phyloP scores from a whole-genome alignment of 2,329 filamentous ascomycete genomes.

The Rhinocladiella similis region DNA sequence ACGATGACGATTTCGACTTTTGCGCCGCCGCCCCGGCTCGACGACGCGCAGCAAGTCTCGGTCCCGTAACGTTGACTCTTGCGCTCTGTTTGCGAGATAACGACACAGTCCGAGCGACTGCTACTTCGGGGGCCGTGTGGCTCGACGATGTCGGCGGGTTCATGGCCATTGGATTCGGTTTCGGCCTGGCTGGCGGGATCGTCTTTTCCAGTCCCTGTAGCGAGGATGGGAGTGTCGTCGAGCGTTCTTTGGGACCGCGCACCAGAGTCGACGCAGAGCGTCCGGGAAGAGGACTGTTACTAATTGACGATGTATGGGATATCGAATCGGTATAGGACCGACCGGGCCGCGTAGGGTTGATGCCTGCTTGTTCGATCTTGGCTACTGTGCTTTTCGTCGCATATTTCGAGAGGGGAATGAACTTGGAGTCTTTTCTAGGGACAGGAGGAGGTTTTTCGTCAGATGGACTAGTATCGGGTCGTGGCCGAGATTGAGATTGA shows the following conservation, averaged over 20 bases:
- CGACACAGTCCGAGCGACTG: slow-evolving; percentile 27
- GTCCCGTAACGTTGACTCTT: slow-evolving; percentile 19
- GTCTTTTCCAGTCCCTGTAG: slow-evolving; percentile 18
- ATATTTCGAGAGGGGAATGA: slow-evolving; percentile 29
- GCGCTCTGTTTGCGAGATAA: slow-evolving; percentile 26
- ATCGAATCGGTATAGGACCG: slow-evolving; percentile 19
- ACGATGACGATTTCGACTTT: slow-evolving; percentile 1
- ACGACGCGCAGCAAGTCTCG: slow-evolving; percentile 14
- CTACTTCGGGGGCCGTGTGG: slow-evolving; percentile 19
- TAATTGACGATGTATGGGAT: no score
- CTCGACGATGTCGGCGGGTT: slow-evolving; percentile 4
- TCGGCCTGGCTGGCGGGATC: slow-evolving; percentile 10
- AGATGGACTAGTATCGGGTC: not conserved
- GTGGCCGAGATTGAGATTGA: not conserved
- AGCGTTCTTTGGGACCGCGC: slow-evolving; percentile 12
- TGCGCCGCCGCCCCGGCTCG: slow-evolving; percentile 12
- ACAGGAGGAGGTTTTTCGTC: slow-evolving; percentile 26
- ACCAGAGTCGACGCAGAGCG: not conserved
- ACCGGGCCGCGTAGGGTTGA: slow-evolving; percentile 15
- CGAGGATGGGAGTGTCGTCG: slow-evolving; percentile 20
- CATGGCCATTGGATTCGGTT: slow-evolving; percentile 11
- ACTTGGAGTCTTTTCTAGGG: slow-evolving; percentile 27
- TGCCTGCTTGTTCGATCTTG: slow-evolving; percentile 20
- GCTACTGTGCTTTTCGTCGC: slow-evolving; percentile 25
- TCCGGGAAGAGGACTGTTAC: not conserved